Percentiles rank a stretch among this genome's conserved stretches.
These are phyloP conservation scores for Penicillium frequentans DNA, from an alignment of 2,329 filamentous ascomycete species.

Conservation along the genomic window DNA sequence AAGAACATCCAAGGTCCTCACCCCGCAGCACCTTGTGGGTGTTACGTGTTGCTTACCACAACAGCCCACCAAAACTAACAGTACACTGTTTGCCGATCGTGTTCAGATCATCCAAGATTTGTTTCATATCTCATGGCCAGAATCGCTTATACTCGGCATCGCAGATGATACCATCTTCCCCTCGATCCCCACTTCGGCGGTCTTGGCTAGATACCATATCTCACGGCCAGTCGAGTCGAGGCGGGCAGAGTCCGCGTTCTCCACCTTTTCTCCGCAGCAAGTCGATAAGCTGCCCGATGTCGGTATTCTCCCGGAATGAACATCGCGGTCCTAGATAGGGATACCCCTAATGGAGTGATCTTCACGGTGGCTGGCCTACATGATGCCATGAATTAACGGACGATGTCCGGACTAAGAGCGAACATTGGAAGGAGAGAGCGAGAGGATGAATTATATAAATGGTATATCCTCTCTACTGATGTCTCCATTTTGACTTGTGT, in stretches of 20 bases:
- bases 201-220: background rate
- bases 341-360: constrained; percentile 25
- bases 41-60: background rate
- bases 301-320: background rate
- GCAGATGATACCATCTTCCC: background rate
- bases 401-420: background rate
- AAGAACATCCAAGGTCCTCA: constrained; percentile 22
- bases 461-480: background rate
- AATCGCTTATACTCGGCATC: background rate
- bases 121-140: background rate
- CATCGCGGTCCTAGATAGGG: background rate
- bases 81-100: background rate
- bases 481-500: background rate
- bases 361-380: background rate
- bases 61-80: too few relatives aligned
- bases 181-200: background rate
- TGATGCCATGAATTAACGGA: background rate
- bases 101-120: background rate
- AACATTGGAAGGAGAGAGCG: background rate
- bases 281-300: constrained; percentile 9
- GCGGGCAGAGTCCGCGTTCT: background rate
- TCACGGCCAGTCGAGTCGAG: background rate
- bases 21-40: constrained; percentile 16
- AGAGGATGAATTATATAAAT: background rate
- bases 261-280: constrained; percentile 1